Evolutionary conservation across 1,284 basidiomycete genomes (phyloP).

Genomic region (Paramarasmius palmivorus): DNA sequence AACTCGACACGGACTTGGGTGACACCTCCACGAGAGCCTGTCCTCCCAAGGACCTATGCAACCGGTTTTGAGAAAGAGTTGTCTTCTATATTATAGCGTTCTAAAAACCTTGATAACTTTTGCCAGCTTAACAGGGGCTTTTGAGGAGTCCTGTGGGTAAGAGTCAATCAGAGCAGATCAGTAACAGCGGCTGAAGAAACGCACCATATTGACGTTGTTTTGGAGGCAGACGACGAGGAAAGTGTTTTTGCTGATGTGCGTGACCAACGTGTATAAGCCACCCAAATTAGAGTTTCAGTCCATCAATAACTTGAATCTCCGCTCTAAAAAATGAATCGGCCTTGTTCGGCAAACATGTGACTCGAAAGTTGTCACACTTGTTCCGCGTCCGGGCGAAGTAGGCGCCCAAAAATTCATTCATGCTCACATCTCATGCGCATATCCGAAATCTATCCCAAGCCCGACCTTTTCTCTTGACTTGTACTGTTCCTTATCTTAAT

Average conservation of each 20-base stretch:
- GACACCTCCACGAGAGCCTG: constrained; percentile 99
- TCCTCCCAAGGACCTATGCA: constrained; percentile 91
- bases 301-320: too few relatives aligned
- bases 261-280: too few relatives aligned
- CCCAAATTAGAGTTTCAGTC: too few relatives aligned
- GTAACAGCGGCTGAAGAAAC: constrained; percentile 4
- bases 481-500: too few relatives aligned
- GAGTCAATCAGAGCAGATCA: not conserved
- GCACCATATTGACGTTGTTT: constrained; percentile 33
- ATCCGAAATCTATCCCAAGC: too few relatives aligned
- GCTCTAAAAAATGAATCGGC: too few relatives aligned
- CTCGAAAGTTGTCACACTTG: too few relatives aligned
- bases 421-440: not conserved
- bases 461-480: too few relatives aligned
- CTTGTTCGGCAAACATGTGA: too few relatives aligned
- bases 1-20: constrained; percentile 99
- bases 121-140: constrained; percentile 92
- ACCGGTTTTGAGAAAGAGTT: constrained; percentile 9
- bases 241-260: too few relatives aligned
- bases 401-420: too few relatives aligned
- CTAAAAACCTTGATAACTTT: constrained; percentile 88
- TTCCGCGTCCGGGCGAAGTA: too few relatives aligned
- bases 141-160: constrained; percentile 41
- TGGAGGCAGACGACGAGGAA: constrained; percentile 4
- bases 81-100: not conserved